A percentile compares a stretch with the other conserved stretches of the same genome.
Conservation (phyloP, 345 rosid species). For the Ceriops tagal region DNA sequence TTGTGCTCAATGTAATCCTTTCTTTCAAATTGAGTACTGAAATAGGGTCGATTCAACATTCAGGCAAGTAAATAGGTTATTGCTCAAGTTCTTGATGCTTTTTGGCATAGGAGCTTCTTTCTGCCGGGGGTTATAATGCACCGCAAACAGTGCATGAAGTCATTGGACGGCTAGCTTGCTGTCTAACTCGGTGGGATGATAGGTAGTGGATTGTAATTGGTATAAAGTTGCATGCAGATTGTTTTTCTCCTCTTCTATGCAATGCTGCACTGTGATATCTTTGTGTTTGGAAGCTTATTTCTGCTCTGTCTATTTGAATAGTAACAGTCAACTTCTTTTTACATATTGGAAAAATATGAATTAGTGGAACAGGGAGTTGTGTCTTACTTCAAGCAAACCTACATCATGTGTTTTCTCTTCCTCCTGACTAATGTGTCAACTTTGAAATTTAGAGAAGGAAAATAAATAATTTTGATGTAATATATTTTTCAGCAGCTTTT, state of each 20-base stretch:
- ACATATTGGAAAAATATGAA: too few species aligned
- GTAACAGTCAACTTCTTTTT: too few species aligned
- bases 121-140: constrained; percentile 72
- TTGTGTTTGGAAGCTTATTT: too few species aligned
- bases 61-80: constrained; percentile 4
- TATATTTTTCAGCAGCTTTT: not conserved
- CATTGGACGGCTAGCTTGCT: constrained; percentile 71
- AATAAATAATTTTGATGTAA: not conserved
- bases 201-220: constrained; percentile 39
- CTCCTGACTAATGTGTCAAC: too few species aligned
- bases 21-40: not conserved
- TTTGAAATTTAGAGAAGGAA: not conserved
- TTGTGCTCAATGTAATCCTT: constrained; percentile 15
- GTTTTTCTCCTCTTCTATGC: too few species aligned
- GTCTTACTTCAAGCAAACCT: too few species aligned
- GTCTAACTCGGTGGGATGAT: constrained; percentile 94
- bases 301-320: too few species aligned
- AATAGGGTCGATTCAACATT: not conserved
- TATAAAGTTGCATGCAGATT: too few species aligned
- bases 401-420: too few species aligned
- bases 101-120: constrained; percentile 65
- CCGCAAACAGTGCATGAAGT: constrained; percentile 91
- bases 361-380: too few species aligned
- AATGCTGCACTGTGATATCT: too few species aligned
- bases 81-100: constrained; percentile 10